Conservation (phyloP, 805 yeast species). For the Starmera caribaea region DNA sequence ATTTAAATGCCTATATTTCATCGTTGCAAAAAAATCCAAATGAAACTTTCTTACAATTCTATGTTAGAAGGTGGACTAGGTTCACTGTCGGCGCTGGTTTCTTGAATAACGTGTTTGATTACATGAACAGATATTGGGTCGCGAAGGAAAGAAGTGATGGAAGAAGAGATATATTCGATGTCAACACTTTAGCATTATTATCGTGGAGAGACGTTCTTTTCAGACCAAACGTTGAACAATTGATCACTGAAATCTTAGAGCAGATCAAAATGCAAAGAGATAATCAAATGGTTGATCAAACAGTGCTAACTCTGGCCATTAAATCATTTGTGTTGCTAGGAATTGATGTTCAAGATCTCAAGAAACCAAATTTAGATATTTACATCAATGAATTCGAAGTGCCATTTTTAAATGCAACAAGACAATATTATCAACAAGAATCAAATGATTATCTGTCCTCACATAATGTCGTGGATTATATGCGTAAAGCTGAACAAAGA, state of each 20-base stretch:
- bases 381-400: slow-evolving; percentile 75
- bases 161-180: slow-evolving; percentile 80
- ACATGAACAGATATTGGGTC: slow-evolving; percentile 96
- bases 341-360: slow-evolving; percentile 81
- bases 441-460: slow-evolving; percentile 54
- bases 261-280: slow-evolving; percentile 73
- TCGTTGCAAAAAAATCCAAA: slow-evolving; percentile 38
- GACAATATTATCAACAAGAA: slow-evolving; percentile 58
- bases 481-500: slow-evolving; percentile 76
- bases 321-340: slow-evolving; percentile 85
- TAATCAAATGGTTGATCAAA: slow-evolving; percentile 62
- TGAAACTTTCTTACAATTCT: slow-evolving; percentile 71
- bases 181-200: slow-evolving; percentile 76
- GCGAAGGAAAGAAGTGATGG: slow-evolving; percentile 94
- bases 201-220: slow-evolving; percentile 87
- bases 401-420: slow-evolving; percentile 63
- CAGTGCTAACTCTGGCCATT: slow-evolving; percentile 61
- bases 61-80: slow-evolving; percentile 82
- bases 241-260: slow-evolving; percentile 64
- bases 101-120: slow-evolving; percentile 87
- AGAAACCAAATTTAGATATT: slow-evolving; percentile 72
- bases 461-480: slow-evolving; percentile 84
- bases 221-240: slow-evolving; percentile 44
- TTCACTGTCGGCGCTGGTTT: slow-evolving; percentile 87
- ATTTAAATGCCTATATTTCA: slow-evolving; percentile 51